Evolutionary conservation across 202 grass and related monocot genomes (phyloP).

Genomic region (Eragrostis tef): DNA sequence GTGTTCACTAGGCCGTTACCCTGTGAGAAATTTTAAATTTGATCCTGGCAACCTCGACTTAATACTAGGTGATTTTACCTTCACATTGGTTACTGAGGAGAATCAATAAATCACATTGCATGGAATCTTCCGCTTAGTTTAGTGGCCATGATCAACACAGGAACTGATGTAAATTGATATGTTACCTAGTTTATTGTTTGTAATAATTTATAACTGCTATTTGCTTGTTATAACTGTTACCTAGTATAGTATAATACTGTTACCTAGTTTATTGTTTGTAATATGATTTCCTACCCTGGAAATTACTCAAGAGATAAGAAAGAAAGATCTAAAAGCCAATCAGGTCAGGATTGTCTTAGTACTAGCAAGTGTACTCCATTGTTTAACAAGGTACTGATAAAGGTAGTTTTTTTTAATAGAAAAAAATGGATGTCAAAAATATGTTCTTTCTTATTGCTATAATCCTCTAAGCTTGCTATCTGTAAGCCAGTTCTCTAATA

Average conservation of each 20-base stretch:
- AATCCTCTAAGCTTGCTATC: conserved; percentile 3
- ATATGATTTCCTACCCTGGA: background rate
- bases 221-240: too few relatives aligned
- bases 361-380: conserved; percentile 10
- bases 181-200: conserved; percentile 13
- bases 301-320: background rate
- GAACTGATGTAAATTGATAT: background rate
- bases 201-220: too few relatives aligned
- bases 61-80: background rate
- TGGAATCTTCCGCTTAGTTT: conserved; percentile 29
- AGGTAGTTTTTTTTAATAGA: background rate
- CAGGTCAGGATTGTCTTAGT: background rate
- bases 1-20: background rate
- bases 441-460: conserved; percentile 24
- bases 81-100: background rate
- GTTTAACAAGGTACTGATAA: background rate
- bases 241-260: too few relatives aligned
- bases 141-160: background rate
- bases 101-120: conserved; percentile 11
- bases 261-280: conserved; percentile 10
- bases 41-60: too few relatives aligned
- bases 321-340: conserved; percentile 1
- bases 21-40: background rate
- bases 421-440: background rate
- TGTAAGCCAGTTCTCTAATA: conserved; percentile 11